Evolutionary conservation across 2,329 filamentous ascomycete genomes (phyloP), one percentile per base, ranked within the genome.

Genomic region (Ramularia collo-cygni): DNA sequence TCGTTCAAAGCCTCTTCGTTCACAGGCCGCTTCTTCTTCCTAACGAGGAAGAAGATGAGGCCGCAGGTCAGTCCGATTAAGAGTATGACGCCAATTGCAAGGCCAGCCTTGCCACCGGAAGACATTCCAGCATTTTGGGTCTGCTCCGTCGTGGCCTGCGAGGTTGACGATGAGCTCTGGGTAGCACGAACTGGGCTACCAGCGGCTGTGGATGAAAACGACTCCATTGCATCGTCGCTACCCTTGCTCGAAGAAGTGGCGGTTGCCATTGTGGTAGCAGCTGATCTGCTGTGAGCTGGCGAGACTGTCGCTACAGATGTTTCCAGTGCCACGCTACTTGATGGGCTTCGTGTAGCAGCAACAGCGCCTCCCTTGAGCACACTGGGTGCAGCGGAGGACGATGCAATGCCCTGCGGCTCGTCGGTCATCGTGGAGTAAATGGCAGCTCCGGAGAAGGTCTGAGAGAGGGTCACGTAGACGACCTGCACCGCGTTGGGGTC

Each of bases 61-160:
- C 79, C 68, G 19, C 79, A 76, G 17, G 92, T 60, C 2, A 81
- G 63, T 21, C 81, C 75, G 17, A 95, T 54, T 35, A 76, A 77
- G 5, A 82, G 70, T 21, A 95, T 65, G 34, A 93, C 77, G 56
- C 88, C 89, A 58, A 95, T 80, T 4, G 83, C 86, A 46, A 95
- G 76, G 44, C 92, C 92, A 30, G 87, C 89, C 64, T 87, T 92
- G 45, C 66, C 59, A 41, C 73, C 59, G 37, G 60, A 59, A 34
- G 63, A 68, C 64, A 73, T 65, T 31, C 67, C 67, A 21, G 44
- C 43, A 35, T 44, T 41, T 18, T 32, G 15, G 40, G 44, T 47
- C 12, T 35, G 26, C 16, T 48, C 36, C 18, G 37, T 28, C 13
- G 39, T 27, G 15, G 42, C 28, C 5, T 38, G 17, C 3, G 43